Conservation (phyloP, 768 basidiomycete genomes). For the Candolleomyces eurysporus region DNA sequence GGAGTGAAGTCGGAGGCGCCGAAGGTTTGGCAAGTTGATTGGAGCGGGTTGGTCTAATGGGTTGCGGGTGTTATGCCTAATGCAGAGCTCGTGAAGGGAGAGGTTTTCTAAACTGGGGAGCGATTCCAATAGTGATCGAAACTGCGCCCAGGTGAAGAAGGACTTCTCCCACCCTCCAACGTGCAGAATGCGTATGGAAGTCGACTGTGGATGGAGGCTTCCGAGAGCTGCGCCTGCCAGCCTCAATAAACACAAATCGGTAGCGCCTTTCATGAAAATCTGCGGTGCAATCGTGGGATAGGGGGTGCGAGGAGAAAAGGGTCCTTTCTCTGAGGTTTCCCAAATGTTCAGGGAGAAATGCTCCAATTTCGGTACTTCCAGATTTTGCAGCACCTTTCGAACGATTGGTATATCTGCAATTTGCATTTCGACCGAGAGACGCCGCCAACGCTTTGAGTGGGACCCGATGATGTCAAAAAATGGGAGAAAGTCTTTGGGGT, state of each 20-base stretch:
- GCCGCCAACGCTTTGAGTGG: conserved; percentile 39
- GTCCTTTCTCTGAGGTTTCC: conserved; percentile 10
- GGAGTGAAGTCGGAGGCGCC: conserved; percentile 40
- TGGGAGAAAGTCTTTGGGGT: conserved; percentile 18
- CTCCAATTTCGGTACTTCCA: conserved; percentile 32
- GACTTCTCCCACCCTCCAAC: conserved; percentile 39
- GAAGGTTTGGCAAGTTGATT: conserved; percentile 32
- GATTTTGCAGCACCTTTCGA: conserved; percentile 22
- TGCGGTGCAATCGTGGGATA: conserved; percentile 21
- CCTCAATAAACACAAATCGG: conserved; percentile 37
- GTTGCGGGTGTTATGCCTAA: conserved; percentile 30
- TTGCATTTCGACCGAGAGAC: conserved; percentile 30
- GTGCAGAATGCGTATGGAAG: conserved; percentile 37
- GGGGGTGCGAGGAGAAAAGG: conserved; percentile 26
- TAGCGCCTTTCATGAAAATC: conserved; percentile 31
- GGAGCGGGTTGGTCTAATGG: conserved; percentile 25
- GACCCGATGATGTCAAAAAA: conserved; percentile 28
- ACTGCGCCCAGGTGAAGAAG: conserved; percentile 33
- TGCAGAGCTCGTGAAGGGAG: conserved; percentile 38
- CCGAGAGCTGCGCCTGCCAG: conserved; percentile 41
- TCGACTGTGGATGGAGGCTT: conserved; percentile 35
- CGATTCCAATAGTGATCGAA: conserved; percentile 31
- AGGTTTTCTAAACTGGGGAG: conserved; percentile 38
- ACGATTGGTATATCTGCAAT: conserved; percentile 23
- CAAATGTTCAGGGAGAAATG: conserved; percentile 37